phyloP scores from a whole-genome alignment of 176 grass and related monocot genomes.

The Tillandsia fasciculata region DNA sequence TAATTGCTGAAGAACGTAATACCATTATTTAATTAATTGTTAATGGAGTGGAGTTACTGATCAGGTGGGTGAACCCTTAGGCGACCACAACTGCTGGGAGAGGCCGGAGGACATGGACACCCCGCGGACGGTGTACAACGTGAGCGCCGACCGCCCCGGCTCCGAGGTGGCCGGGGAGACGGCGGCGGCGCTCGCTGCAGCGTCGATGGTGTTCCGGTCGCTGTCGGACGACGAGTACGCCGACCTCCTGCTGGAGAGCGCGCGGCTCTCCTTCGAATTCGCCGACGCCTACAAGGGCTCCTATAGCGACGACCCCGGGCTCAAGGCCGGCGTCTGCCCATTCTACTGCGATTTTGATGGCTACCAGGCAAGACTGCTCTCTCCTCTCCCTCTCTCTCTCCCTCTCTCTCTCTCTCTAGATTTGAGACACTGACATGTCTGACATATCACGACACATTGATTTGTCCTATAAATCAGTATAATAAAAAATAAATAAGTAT shows the following conservation, averaged over 20 bases:
- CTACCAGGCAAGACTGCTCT: slow-evolving; percentile 53
- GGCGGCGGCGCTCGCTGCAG: slow-evolving; percentile 71
- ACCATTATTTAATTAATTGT: neutral
- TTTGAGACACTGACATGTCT: neutral
- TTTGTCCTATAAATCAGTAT: too few species aligned
- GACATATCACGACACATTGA: neutral
- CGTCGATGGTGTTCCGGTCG: slow-evolving; percentile 74
- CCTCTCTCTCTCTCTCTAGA: neutral
- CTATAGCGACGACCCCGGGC: slow-evolving; percentile 67
- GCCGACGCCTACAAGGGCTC: slow-evolving; percentile 77
- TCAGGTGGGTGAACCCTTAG: slow-evolving; percentile 74
- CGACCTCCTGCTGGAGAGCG: slow-evolving; percentile 37
- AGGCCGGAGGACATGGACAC: slow-evolving; percentile 96
- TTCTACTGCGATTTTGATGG: slow-evolving; percentile 96
- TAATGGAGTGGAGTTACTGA: neutral
- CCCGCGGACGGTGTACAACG: slow-evolving; percentile 73
- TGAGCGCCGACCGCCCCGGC: slow-evolving; percentile 47
- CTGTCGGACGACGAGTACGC: slow-evolving; percentile 45
- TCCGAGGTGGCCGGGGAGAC: slow-evolving; percentile 86
- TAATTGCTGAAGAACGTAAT: neutral
- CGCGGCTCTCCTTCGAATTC: slow-evolving; percentile 59
- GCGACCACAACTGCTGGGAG: slow-evolving; percentile 89
- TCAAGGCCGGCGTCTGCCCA: slow-evolving; percentile 65
- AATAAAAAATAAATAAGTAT: too few species aligned
- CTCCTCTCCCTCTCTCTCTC: slow-evolving; percentile 7